Conservation (phyloP, 192 early-diverging fungal genomes). For the Backusella circina region DNA sequence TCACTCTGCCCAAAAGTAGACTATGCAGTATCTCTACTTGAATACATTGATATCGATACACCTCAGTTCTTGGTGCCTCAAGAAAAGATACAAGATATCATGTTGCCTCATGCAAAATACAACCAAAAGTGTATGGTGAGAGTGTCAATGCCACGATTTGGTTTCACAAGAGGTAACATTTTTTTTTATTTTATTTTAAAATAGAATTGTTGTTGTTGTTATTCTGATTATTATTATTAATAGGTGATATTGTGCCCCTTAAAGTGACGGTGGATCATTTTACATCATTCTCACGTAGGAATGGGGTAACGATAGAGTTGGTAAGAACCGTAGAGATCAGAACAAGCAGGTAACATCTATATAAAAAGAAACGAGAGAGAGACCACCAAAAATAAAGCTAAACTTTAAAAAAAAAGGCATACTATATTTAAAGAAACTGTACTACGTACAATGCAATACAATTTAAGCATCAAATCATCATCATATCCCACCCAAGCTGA, state of each 20-base stretch:
- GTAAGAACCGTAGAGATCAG: conserved; percentile 20
- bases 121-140: conserved; percentile 5
- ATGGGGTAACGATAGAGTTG: conserved; percentile 15
- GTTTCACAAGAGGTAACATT: conserved; percentile 38
- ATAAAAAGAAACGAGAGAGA: background rate
- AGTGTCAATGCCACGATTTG: conserved; percentile 22
- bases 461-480: background rate
- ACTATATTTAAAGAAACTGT: conserved; percentile 8
- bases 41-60: conserved; percentile 29
- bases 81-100: conserved; percentile 4
- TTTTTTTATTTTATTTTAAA: too few species aligned
- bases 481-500: conserved; percentile 16
- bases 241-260: conserved; percentile 11
- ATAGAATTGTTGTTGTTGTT: background rate
- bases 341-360: conserved; percentile 28
- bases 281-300: conserved; percentile 4
- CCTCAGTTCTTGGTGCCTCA: conserved; percentile 7
- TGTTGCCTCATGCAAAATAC: conserved; percentile 1
- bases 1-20: conserved; percentile 20
- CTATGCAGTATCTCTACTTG: conserved; percentile 28
- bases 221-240: background rate
- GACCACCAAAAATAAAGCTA: background rate
- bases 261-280: conserved; percentile 6
- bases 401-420: conserved; percentile 1
- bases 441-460: conserved; percentile 7